Evolutionary conservation across 148 eudicot genomes (phyloP).

Genomic region (Talinum fruticosum): DNA sequence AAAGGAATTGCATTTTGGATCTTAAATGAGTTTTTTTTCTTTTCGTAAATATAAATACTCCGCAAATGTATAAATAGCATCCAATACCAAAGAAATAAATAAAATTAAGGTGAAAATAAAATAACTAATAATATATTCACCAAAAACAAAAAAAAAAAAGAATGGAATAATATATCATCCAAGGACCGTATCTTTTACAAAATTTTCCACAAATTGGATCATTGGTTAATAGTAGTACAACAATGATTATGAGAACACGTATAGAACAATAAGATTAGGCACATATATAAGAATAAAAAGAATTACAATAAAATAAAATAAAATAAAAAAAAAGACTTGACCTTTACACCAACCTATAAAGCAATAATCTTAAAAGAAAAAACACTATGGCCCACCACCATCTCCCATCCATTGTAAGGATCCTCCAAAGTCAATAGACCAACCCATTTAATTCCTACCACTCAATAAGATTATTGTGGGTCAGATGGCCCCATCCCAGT

Average conservation of each 20-base stretch:
- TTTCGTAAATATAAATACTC: too few species aligned
- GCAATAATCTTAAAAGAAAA: not conserved
- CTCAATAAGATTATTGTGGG: not conserved
- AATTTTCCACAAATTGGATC: not conserved
- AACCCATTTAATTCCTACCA: not conserved
- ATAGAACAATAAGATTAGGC: constrained; percentile 9
- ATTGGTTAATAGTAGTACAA: constrained; percentile 3
- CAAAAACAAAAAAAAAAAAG: too few species aligned
- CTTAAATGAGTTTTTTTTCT: too few species aligned
- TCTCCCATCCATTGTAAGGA: not conserved
- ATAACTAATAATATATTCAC: too few species aligned
- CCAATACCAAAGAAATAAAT: too few species aligned
- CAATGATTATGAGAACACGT: not conserved
- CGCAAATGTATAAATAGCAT: too few species aligned
- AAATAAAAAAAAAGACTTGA: constrained; percentile 9
- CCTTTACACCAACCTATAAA: constrained; percentile 25
- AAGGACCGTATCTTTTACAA: constrained; percentile 26
- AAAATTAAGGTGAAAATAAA: not conserved
- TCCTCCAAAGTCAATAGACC: constrained; percentile 2
- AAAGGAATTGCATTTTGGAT: too few species aligned
- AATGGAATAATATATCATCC: constrained; percentile 2
- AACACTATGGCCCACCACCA: too few species aligned
- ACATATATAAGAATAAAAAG: constrained; percentile 30
- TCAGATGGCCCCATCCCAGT: too few species aligned
- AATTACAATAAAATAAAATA: not conserved